A percentile compares a stretch with the other conserved stretches of the same genome.
These are phyloP conservation scores for Xylaria sp. DNA, from an alignment of 2,329 filamentous ascomycete genomes.

Conservation along the genomic window DNA sequence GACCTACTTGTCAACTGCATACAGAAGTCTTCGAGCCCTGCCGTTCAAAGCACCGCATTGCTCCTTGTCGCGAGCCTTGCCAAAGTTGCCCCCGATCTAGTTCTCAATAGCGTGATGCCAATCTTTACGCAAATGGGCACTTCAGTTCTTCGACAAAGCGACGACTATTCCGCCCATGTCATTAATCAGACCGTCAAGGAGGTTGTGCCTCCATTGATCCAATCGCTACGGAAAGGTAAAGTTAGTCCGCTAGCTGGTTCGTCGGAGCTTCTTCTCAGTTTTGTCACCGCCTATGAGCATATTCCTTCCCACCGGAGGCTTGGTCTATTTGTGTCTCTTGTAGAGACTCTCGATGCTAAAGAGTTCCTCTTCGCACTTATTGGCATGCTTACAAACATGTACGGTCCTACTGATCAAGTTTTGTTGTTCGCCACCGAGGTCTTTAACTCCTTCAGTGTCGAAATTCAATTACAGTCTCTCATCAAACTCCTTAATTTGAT, in stretches of 20 bases:
- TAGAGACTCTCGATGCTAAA: conserved; percentile 83
- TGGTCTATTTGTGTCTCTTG: conserved; percentile 84
- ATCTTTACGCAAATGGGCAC: conserved; percentile 99
- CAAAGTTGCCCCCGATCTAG: conserved; percentile 86
- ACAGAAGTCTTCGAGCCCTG: conserved; percentile 88
- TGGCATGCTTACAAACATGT: conserved; percentile 90
- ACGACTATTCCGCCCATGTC: conserved; percentile 96
- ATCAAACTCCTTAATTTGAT: conserved; percentile 81
- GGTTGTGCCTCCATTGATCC: conserved; percentile 90
- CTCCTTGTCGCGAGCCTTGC: conserved; percentile 89
- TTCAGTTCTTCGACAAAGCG: conserved; percentile 89
- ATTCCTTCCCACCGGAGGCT: conserved; percentile 88
- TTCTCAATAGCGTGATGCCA: conserved; percentile 98
- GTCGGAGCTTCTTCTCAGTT: conserved; percentile 91
- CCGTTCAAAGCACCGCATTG: conserved; percentile 92
- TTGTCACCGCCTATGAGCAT: conserved; percentile 95
- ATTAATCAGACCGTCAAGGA: conserved; percentile 95
- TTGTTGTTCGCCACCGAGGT: conserved; percentile 80
- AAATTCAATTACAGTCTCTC: conserved; percentile 81
- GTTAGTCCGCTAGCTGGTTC: conserved; percentile 82
- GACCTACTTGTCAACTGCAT: conserved; percentile 96
- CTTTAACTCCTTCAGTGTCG: conserved; percentile 75
- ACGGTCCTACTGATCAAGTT: conserved; percentile 79
- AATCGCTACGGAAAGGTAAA: conserved; percentile 83
- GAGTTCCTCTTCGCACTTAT: conserved; percentile 91